Percentiles rank a stretch among this genome's conserved stretches.
phyloP scores from a whole-genome alignment of 1,139 yeast genomes.

The Eremothecium cymbalariae region DNA sequence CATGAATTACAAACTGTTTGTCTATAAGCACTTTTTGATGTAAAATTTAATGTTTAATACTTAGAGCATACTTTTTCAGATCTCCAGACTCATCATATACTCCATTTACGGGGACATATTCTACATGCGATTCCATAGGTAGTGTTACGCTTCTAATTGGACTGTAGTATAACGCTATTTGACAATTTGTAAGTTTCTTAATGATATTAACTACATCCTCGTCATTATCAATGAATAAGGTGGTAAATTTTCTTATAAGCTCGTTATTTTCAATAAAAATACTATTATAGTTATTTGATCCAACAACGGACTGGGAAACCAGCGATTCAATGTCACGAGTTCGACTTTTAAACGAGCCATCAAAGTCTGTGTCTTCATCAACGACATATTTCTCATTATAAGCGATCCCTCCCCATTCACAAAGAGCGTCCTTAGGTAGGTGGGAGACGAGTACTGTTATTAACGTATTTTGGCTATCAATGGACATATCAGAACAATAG shows the following conservation, averaged over 20 bases:
- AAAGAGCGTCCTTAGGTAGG: slow-evolving; percentile 61
- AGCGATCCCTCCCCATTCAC: slow-evolving; percentile 72
- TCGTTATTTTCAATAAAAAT: slow-evolving; percentile 4
- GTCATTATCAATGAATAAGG: slow-evolving; percentile 11
- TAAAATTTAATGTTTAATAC: slow-evolving; percentile 11
- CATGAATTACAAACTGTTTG: too few species aligned
- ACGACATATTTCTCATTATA: slow-evolving; percentile 35
- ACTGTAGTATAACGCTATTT: slow-evolving; percentile 17
- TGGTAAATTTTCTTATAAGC: slow-evolving; percentile 7
- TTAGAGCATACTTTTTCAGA: slow-evolving; percentile 18
- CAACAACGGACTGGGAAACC: too few species aligned
- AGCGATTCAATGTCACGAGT: slow-evolving; percentile 3
- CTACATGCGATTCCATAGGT: slow-evolving; percentile 12
- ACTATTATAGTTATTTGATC: neutral
- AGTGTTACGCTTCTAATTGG: slow-evolving; percentile 8
- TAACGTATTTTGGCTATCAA: slow-evolving; percentile 30
- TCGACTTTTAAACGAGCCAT: too few species aligned
- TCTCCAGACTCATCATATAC: slow-evolving; percentile 24
- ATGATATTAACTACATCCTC: slow-evolving; percentile 1
- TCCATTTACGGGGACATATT: slow-evolving; percentile 22
- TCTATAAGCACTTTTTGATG: too few species aligned
- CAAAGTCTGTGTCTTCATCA: slow-evolving; percentile 41
- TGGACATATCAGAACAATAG: slow-evolving; percentile 20
- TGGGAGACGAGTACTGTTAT: slow-evolving; percentile 50
- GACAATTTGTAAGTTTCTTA: slow-evolving; percentile 5